Evolutionary conservation across 1,284 basidiomycete species (phyloP), one percentile per base, ranked within the genome.

Genomic region (Schizophyllum commune): DNA sequence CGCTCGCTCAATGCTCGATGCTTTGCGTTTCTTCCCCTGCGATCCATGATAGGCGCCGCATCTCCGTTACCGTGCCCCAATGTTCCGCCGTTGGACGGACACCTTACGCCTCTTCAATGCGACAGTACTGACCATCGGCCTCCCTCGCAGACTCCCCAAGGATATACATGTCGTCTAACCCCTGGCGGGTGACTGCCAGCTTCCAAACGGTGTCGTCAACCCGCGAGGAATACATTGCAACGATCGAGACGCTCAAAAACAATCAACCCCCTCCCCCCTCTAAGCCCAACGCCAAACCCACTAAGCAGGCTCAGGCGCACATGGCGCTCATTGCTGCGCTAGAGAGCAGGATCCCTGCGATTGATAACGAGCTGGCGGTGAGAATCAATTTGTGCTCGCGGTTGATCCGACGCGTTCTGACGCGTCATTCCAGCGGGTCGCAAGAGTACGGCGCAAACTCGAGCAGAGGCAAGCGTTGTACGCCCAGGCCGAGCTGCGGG

Each of bases 111-210:
- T 63, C 64, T 70, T 61, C 64, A 69, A 2, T 4, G 21, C 67
- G 61, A 68, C 69, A 57, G 67, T 57, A 58, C 65, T 68, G 65
- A 65, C 66, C 67, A 27, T 27, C 27, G 68, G 72, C 65, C 70
- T 68, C 70, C 68, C 9, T 19, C 27, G 19, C 70, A 92, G 90
- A 89, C 76, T 92, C 91, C 58, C 87, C 90, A 52, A 83, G 90
- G 63, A 75, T 92, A 61, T 92, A 90, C 69, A 74, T 82, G 39
- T 92, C 91, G 32, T 89, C 88, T 9, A 92, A 92, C 71, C 90
- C 90, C 33, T 92, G 90, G 91, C 92, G 91, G 75, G 85, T 86
- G 47, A 83, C 86, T 17, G 83, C 88, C 32, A 84, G 84, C 27
- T 89, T 92, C 69, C 79, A 85, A 66, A 79, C 84, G 17, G 73